Conservation (phyloP, 2,329 filamentous ascomycete species). For the Dactylella cylindrospora region DNA sequence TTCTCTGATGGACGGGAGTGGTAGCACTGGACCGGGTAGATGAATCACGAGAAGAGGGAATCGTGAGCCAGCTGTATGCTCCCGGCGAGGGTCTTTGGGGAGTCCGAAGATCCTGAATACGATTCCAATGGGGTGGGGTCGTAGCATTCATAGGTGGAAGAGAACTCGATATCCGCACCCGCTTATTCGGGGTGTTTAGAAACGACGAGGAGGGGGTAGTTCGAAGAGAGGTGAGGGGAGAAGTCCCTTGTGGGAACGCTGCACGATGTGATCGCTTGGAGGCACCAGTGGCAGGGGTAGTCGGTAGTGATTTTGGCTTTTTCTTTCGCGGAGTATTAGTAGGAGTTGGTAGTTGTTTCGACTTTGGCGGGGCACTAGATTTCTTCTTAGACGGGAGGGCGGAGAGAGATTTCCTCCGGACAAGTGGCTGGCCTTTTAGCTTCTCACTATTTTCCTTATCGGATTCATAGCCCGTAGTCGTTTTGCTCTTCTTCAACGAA, state of each 20-base stretch:
- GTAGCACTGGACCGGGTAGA: slow-evolving; percentile 2
- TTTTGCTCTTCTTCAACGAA: slow-evolving; percentile 32
- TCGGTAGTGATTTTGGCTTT: slow-evolving; percentile 26
- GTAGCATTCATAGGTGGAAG: slow-evolving; percentile 30
- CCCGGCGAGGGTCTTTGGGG: slow-evolving; percentile 22
- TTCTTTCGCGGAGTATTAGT: slow-evolving; percentile 27
- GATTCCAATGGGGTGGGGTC: slow-evolving; percentile 2
- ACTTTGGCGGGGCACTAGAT: slow-evolving; percentile 1
- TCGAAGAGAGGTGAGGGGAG: slow-evolving; percentile 20
- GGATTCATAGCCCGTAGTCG: slow-evolving; percentile 34
- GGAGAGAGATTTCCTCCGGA: slow-evolving; percentile 30
- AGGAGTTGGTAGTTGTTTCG: slow-evolving; percentile 29
- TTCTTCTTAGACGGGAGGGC: slow-evolving; percentile 33
- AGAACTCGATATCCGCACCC: slow-evolving; percentile 2
- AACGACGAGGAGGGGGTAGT: slow-evolving; percentile 15
- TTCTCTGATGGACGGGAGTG: slow-evolving; percentile 12
- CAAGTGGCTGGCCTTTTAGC: slow-evolving; percentile 29
- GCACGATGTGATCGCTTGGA: slow-evolving; percentile 21
- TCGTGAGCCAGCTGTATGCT: slow-evolving; percentile 20
- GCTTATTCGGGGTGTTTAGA: slow-evolving; percentile 26
- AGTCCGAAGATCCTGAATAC: slow-evolving; percentile 24
- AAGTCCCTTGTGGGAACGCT: slow-evolving; percentile 20
- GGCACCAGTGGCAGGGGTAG: slow-evolving; percentile 12
- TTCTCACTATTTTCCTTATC: slow-evolving; percentile 32
- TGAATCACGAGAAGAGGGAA: slow-evolving; percentile 7